phyloP scores from a whole-genome alignment of 805 yeast species.

The Wickerhamiella kazuoi region DNA sequence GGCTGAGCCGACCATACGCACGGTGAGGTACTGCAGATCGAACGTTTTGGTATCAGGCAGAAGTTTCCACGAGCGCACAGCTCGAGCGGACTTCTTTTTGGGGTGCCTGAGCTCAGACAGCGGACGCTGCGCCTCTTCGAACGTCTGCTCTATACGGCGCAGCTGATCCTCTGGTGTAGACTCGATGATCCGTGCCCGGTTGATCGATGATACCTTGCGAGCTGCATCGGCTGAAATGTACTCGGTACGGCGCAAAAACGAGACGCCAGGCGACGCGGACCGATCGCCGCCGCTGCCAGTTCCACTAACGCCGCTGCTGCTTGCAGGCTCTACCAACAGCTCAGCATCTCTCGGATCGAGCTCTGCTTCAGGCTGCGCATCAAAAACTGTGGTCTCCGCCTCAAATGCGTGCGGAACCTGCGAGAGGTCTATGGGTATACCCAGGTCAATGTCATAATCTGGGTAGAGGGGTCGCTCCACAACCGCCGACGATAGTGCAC shows the following conservation, averaged over 20 bases:
- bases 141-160: slow-evolving; percentile 57
- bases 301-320: slow-evolving; percentile 18
- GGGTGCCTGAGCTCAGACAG: slow-evolving; percentile 52
- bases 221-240: slow-evolving; percentile 55
- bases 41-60: slow-evolving; percentile 83
- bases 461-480: slow-evolving; percentile 35
- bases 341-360: slow-evolving; percentile 66
- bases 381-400: slow-evolving; percentile 29
- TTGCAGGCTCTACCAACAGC: slow-evolving; percentile 61
- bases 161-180: slow-evolving; percentile 48
- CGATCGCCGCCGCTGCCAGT: slow-evolving; percentile 5
- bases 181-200: slow-evolving; percentile 17
- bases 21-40: slow-evolving; percentile 43
- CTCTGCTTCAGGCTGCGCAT: slow-evolving; percentile 25
- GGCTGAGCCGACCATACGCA: slow-evolving; percentile 29
- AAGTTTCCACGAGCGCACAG: slow-evolving; percentile 61
- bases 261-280: slow-evolving; percentile 26
- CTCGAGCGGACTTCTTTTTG: slow-evolving; percentile 48
- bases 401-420: slow-evolving; percentile 52
- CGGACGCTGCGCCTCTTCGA: slow-evolving; percentile 38
- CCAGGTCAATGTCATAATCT: slow-evolving; percentile 33
- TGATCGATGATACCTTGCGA: slow-evolving; percentile 13
- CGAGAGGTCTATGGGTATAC: slow-evolving; percentile 61
- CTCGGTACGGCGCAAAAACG: slow-evolving; percentile 89
- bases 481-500: slow-evolving; percentile 38